Conservation (phyloP, 768 basidiomycete genomes). For the Coprinopsis strossmayeri region DNA sequence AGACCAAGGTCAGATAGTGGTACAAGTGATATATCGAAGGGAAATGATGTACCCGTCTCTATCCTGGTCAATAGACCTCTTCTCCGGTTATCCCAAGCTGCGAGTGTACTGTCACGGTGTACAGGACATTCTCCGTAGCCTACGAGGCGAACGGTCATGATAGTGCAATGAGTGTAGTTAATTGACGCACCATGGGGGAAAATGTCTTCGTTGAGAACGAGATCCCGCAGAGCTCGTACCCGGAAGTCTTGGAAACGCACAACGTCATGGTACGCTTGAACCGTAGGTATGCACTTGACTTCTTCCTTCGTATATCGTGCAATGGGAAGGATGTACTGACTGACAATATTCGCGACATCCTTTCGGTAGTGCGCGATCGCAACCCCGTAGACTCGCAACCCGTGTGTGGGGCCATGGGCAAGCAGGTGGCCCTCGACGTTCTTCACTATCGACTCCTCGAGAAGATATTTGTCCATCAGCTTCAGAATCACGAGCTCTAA, state of each 20-base stretch:
- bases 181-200: slow-evolving; percentile 54
- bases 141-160: slow-evolving; percentile 13
- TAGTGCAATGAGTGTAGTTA: background rate
- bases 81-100: slow-evolving; percentile 48
- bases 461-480: slow-evolving; percentile 61
- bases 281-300: slow-evolving; percentile 47
- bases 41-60: slow-evolving; percentile 40
- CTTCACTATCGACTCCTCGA: slow-evolving; percentile 37
- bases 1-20: slow-evolving; percentile 7
- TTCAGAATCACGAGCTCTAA: slow-evolving; percentile 46
- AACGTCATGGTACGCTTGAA: slow-evolving; percentile 57
- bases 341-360: slow-evolving; percentile 48
- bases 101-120: slow-evolving; percentile 39
- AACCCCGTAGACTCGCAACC: slow-evolving; percentile 57
- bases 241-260: slow-evolving; percentile 54
- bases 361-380: slow-evolving; percentile 38
- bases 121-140: slow-evolving; percentile 55
- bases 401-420: slow-evolving; percentile 55
- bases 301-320: slow-evolving; percentile 45
- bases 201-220: slow-evolving; percentile 52
- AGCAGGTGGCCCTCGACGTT: slow-evolving; percentile 46
- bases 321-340: slow-evolving; percentile 54
- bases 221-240: slow-evolving; percentile 42
- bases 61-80: slow-evolving; percentile 37
- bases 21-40: background rate